phyloP scores from a whole-genome alignment of 805 yeast genomes.

The Candida ficus region DNA sequence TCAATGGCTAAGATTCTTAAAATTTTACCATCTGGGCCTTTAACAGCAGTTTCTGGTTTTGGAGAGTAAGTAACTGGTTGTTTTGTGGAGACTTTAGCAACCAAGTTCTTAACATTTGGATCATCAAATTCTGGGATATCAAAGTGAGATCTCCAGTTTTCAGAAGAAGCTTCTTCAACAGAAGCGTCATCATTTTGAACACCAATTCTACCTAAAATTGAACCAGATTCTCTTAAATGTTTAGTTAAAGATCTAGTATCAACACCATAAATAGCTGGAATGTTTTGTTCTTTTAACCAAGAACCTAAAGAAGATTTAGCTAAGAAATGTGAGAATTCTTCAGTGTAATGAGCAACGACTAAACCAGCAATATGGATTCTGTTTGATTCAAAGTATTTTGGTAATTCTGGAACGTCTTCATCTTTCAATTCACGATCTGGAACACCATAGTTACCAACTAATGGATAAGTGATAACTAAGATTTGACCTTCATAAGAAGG shows the following conservation, averaged over 20 bases:
- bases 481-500: slow-evolving; percentile 98
- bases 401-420: slow-evolving; percentile 68
- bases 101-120: slow-evolving; percentile 89
- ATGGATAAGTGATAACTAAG: slow-evolving; percentile 91
- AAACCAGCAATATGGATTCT: slow-evolving; percentile 95
- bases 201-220: slow-evolving; percentile 85
- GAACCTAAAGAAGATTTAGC: slow-evolving; percentile 89
- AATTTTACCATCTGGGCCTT: slow-evolving; percentile 68
- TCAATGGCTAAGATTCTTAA: slow-evolving; percentile 86
- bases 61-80: slow-evolving; percentile 78
- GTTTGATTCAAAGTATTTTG: slow-evolving; percentile 89
- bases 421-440: slow-evolving; percentile 81
- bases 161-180: slow-evolving; percentile 27
- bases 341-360: slow-evolving; percentile 95
- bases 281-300: slow-evolving; percentile 87
- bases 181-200: slow-evolving; percentile 42
- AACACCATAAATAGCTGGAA: slow-evolving; percentile 97
- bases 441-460: slow-evolving; percentile 98
- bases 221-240: slow-evolving; percentile 86
- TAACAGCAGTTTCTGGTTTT: slow-evolving; percentile 43
- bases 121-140: slow-evolving; percentile 85
- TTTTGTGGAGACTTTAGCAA: slow-evolving; percentile 80
- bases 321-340: slow-evolving; percentile 88
- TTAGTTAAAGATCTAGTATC: slow-evolving; percentile 96
- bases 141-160: slow-evolving; percentile 57